A percentile compares a stretch with the other conserved stretches of the same genome.
Conservation (phyloP, 1,284 basidiomycete species). For the Porphyrellus sp. region DNA sequence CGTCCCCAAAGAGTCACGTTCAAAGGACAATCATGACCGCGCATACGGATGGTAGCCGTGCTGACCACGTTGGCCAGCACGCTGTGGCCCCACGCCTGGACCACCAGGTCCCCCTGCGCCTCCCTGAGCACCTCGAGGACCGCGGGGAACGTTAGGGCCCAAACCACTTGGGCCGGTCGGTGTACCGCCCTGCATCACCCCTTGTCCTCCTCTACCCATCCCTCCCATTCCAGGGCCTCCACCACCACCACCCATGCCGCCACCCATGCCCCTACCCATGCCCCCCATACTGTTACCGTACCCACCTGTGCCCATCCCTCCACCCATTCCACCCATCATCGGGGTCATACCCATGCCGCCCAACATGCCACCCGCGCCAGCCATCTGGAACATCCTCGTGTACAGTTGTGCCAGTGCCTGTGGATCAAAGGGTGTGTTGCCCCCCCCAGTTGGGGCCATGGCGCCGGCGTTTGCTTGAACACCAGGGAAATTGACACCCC, state of each 20-base stretch:
- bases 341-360: conserved; percentile 37
- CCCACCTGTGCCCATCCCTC: conserved; percentile 41
- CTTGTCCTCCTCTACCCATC: conserved; percentile 39
- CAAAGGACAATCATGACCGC: conserved; percentile 41
- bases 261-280: conserved; percentile 35
- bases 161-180: conserved; percentile 39
- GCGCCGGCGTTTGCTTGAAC: conserved; percentile 26
- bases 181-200: conserved; percentile 31
- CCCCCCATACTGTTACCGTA: conserved; percentile 37
- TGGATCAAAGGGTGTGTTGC: conserved; percentile 70
- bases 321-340: conserved; percentile 30
- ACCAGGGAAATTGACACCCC: conserved; percentile 27
- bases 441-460: conserved; percentile 26
- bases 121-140: conserved; percentile 59
- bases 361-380: conserved; percentile 45
- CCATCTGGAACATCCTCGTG: conserved; percentile 81
- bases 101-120: conserved; percentile 43
- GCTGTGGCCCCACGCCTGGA: conserved; percentile 65
- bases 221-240: conserved; percentile 38
- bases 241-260: conserved; percentile 37
- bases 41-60: conserved; percentile 81
- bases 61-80: conserved; percentile 65
- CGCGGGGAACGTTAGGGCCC: conserved; percentile 61
- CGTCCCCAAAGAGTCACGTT: background rate
- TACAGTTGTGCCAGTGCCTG: conserved; percentile 78